phyloP scores from a whole-genome alignment of 73 alveolate species.

The Symbiodinium natans region DNA sequence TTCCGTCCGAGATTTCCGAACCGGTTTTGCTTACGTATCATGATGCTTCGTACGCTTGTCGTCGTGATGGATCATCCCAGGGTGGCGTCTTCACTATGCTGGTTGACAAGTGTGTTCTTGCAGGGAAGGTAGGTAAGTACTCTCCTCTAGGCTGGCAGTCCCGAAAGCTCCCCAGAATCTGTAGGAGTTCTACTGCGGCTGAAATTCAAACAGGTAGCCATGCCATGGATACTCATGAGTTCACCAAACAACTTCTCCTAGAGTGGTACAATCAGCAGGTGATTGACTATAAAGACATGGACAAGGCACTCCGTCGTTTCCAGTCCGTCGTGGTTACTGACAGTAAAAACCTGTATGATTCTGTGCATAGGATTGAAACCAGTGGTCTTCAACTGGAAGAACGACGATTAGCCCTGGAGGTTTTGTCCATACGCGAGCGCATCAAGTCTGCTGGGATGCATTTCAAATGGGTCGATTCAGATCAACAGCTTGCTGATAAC shows the following conservation, averaged over 20 bases:
- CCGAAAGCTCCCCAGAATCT: background rate
- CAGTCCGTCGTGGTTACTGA: conserved; percentile 1
- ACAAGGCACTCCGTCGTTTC: background rate
- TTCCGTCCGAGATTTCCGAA: background rate
- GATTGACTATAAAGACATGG: background rate
- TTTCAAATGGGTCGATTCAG: background rate
- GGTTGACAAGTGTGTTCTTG: background rate
- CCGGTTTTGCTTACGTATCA: background rate
- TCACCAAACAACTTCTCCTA: background rate
- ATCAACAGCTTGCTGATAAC: background rate
- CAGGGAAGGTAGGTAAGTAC: background rate
- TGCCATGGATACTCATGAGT: conserved; percentile 9
- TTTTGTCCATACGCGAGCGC: background rate
- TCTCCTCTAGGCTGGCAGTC: background rate
- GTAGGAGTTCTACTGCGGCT: conserved; percentile 11
- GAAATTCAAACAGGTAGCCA: conserved; percentile 19
- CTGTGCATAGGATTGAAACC: background rate
- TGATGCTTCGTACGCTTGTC: background rate
- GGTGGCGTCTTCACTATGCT: conserved; percentile 10
- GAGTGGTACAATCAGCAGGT: background rate
- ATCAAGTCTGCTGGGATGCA: background rate
- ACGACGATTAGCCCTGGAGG: background rate
- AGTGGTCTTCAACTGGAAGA: conserved; percentile 31
- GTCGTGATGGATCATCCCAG: background rate
- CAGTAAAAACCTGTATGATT: background rate